These are phyloP conservation scores for Chalciporus sphaerocephalus DNA, from an alignment of 768 basidiomycete genomes.

Conservation along the genomic window DNA sequence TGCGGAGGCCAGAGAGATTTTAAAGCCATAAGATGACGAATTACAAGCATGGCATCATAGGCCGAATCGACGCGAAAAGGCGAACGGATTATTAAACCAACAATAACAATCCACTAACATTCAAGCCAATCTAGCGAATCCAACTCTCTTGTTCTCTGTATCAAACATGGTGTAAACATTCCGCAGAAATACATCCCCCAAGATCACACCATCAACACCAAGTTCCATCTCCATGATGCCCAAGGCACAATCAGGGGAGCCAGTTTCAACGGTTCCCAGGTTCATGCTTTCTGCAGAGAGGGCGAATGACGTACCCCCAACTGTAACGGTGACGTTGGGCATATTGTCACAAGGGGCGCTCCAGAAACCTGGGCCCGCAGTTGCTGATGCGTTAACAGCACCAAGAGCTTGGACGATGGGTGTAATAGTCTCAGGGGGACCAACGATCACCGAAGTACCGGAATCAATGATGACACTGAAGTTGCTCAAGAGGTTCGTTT, in stretches of 20 bases:
- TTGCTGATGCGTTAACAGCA: slow-evolving; percentile 7
- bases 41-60: too few species aligned
- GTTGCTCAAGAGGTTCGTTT: not conserved
- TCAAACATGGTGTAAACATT: slow-evolving; percentile 42
- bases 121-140: slow-evolving; percentile 31
- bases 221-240: slow-evolving; percentile 20
- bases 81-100: too few species aligned
- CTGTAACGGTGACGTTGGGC: slow-evolving; percentile 29
- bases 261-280: slow-evolving; percentile 28
- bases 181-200: slow-evolving; percentile 35
- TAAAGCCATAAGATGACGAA: too few species aligned
- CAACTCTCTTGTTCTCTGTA: slow-evolving; percentile 31
- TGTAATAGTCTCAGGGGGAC: not conserved
- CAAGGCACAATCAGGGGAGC: slow-evolving; percentile 26
- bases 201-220: not conserved
- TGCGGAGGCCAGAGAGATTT: too few species aligned
- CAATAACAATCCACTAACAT: too few species aligned
- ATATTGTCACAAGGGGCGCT: slow-evolving; percentile 29
- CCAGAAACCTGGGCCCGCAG: slow-evolving; percentile 27
- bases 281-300: slow-evolving; percentile 33
- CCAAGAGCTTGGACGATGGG: not conserved
- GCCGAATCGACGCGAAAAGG: too few species aligned
- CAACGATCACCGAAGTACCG: slow-evolving; percentile 11
- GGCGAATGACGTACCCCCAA: slow-evolving; percentile 33
- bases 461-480: slow-evolving; percentile 4